phyloP scores from a whole-genome alignment of 371 early-diverging fungal species.

The Mortierella polycephala region DNA sequence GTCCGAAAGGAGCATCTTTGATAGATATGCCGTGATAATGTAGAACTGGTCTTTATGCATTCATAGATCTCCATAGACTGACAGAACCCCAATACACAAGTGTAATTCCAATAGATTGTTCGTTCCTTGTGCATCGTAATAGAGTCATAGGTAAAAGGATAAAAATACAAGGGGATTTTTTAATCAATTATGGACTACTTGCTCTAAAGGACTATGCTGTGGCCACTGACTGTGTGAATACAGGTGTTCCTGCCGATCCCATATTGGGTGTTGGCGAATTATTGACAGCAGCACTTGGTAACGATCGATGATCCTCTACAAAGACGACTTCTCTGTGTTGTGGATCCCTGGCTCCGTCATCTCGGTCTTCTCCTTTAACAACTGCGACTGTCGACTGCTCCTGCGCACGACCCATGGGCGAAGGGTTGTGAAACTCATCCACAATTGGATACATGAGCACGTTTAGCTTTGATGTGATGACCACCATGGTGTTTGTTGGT shows the following conservation, averaged over 20 bases:
- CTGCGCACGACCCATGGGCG: slow-evolving; percentile 18
- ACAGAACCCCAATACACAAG: no score
- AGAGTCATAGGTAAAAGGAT: no score
- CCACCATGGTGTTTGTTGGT: slow-evolving; percentile 83
- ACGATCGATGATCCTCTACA: slow-evolving; percentile 28
- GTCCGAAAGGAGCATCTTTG: slow-evolving; percentile 43
- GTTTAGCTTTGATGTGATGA: slow-evolving; percentile 83
- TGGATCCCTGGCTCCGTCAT: slow-evolving; percentile 47
- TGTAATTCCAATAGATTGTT: no score
- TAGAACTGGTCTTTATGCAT: no score
- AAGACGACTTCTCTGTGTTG: slow-evolving; percentile 48
- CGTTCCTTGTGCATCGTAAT: no score
- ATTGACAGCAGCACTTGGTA: slow-evolving; percentile 7
- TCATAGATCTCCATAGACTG: no score
- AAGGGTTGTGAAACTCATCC: slow-evolving; percentile 70
- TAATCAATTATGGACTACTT: no score
- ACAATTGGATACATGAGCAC: slow-evolving; percentile 83
- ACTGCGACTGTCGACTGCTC: slow-evolving; percentile 39
- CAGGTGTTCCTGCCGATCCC: neutral
- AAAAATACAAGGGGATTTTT: no score
- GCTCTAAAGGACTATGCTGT: no score
- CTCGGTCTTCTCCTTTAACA: slow-evolving; percentile 42
- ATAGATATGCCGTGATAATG: no score
- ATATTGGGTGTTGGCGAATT: slow-evolving; percentile 3
- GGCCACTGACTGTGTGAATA: no score